These are phyloP conservation scores for Fusarium sublunatum DNA, from an alignment of 2,329 filamentous ascomycete genomes.

Conservation along the genomic window DNA sequence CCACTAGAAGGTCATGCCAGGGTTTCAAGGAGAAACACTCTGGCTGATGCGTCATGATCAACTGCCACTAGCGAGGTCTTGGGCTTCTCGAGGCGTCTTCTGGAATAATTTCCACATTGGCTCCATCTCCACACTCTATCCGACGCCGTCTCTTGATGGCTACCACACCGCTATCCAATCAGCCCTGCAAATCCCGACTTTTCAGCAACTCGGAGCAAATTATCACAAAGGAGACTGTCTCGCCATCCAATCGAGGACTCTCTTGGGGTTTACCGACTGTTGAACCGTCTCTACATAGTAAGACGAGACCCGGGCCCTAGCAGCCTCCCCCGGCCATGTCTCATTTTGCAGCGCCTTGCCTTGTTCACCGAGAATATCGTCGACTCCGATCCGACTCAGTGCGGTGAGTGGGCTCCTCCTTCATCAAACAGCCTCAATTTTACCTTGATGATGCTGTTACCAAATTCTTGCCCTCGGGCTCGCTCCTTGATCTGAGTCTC, in stretches of 20 bases:
- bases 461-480: slow-evolving; percentile 20
- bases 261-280: slow-evolving; percentile 36
- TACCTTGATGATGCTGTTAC: slow-evolving; percentile 13
- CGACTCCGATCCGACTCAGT: slow-evolving; percentile 2
- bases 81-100: slow-evolving; percentile 31
- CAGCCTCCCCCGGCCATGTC: slow-evolving; percentile 12
- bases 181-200: slow-evolving; percentile 40
- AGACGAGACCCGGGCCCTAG: slow-evolving; percentile 31
- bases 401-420: slow-evolving; percentile 4
- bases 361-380: slow-evolving; percentile 11
- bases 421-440: slow-evolving; percentile 39
- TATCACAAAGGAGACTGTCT: slow-evolving; percentile 14
- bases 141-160: slow-evolving; percentile 33
- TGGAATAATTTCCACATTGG: slow-evolving; percentile 44
- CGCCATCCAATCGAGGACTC: slow-evolving; percentile 1
- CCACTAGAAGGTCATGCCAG: slow-evolving; percentile 1
- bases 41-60: slow-evolving; percentile 25
- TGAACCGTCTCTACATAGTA: slow-evolving; percentile 31
- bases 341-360: slow-evolving; percentile 19
- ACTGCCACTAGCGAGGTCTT: slow-evolving; percentile 27
- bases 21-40: slow-evolving; percentile 26
- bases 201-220: slow-evolving; percentile 29
- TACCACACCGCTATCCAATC: slow-evolving; percentile 45
- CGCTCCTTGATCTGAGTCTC: slow-evolving; percentile 24
- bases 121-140: slow-evolving; percentile 36